phyloP scores from a whole-genome alignment of 495 filamentous ascomycete genomes.

The Penicillium fimorum region DNA sequence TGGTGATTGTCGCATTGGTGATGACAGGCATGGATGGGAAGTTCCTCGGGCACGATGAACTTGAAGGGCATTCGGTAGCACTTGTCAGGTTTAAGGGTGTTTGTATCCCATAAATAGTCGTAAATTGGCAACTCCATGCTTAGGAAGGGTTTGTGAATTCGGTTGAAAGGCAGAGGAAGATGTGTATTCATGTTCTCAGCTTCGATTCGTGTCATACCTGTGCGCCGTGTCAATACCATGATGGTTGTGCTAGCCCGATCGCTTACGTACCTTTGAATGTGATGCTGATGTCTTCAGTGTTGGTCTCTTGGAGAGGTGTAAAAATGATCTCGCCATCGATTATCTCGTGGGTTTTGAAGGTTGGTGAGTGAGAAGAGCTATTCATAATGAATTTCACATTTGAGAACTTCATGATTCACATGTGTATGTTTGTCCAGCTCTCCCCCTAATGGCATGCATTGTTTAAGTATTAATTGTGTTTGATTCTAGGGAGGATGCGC shows the following conservation, averaged over 20 bases:
- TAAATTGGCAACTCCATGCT: slow-evolving; percentile 1
- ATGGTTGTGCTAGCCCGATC: neutral
- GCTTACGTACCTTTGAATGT: slow-evolving; percentile 1
- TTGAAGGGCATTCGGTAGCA: slow-evolving; percentile 6
- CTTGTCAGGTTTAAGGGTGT: neutral
- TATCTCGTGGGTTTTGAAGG: slow-evolving; percentile 9
- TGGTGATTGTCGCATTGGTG: slow-evolving; percentile 8
- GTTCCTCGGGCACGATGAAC: slow-evolving; percentile 4
- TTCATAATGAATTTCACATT: neutral
- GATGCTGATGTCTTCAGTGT: slow-evolving; percentile 8
- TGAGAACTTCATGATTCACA: neutral
- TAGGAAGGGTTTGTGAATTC: slow-evolving; percentile 5
- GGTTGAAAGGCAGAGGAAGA: neutral
- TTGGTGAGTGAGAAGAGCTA: neutral
- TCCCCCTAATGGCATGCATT: neutral
- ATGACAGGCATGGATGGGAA: slow-evolving; percentile 9
- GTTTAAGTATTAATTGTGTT: neutral
- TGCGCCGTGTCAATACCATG: neutral
- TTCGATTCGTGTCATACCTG: neutral
- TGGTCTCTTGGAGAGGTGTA: neutral
- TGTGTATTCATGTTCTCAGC: slow-evolving; percentile 11
- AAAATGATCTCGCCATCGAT: slow-evolving; percentile 8
- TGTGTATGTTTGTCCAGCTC: neutral
- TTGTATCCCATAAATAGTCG: neutral
- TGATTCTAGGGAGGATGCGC: neutral